Conservation (phyloP, 345 rosid genomes). For the Cardamine resedifolia region DNA sequence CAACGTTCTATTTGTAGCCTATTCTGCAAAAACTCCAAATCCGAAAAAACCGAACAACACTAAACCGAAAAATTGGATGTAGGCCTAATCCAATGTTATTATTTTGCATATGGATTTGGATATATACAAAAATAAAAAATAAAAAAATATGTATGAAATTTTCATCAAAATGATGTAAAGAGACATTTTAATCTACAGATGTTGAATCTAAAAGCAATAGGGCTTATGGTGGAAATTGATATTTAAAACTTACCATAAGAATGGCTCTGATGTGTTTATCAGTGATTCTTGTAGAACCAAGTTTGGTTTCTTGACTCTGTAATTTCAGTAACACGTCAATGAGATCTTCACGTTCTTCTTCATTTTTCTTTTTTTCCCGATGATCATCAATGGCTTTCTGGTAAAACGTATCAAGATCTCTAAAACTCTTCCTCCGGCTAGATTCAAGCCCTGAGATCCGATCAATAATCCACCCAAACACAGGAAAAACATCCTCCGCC, state of each 20-base stretch:
- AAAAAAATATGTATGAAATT: not conserved
- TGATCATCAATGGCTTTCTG: constrained; percentile 35
- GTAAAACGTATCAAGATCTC: constrained; percentile 33
- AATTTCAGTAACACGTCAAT: constrained; percentile 34
- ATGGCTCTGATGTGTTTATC: constrained; percentile 41
- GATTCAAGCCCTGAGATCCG: constrained; percentile 31
- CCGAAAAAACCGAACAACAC: too few species aligned
- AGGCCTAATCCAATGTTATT: too few species aligned
- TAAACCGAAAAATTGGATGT: too few species aligned
- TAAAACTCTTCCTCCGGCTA: constrained; percentile 33
- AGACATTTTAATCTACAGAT: too few species aligned
- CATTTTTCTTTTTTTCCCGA: constrained; percentile 26
- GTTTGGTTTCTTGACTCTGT: constrained; percentile 36
- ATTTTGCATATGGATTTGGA: too few species aligned
- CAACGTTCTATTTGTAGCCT: too few species aligned
- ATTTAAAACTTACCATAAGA: constrained; percentile 24
- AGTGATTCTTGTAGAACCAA: constrained; percentile 32
- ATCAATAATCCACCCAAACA: constrained; percentile 37
- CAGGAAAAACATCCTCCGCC: constrained; percentile 37
- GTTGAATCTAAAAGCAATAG: not conserved
- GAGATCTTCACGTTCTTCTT: constrained; percentile 36
- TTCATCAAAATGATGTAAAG: not conserved
- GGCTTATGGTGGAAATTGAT: not conserved
- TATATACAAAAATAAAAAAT: too few species aligned
- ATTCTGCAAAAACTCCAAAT: too few species aligned